A percentile compares a stretch with the other conserved stretches of the same genome.
Conservation (phyloP, 176 grass and related monocot genomes). For the Triticum aestivum region DNA sequence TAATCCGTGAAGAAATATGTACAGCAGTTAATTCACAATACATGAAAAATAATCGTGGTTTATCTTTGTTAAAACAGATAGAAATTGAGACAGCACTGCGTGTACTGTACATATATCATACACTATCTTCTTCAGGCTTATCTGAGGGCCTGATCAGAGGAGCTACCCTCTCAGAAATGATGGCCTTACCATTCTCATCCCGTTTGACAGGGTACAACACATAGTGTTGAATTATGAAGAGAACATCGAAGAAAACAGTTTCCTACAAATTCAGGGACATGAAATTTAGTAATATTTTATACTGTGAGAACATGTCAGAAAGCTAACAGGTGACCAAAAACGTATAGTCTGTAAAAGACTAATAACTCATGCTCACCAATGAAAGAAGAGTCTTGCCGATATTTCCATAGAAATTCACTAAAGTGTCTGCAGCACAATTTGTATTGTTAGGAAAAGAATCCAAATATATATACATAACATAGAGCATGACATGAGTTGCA, state of each 20-base stretch:
- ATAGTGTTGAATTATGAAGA: slow-evolving; percentile 97
- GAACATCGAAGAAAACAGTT: slow-evolving; percentile 71
- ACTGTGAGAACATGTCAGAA: background rate
- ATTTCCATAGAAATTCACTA: slow-evolving; percentile 95
- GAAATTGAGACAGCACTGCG: background rate
- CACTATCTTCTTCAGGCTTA: slow-evolving; percentile 73
- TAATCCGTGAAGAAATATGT: slow-evolving; percentile 2
- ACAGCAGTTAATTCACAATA: slow-evolving; percentile 25
- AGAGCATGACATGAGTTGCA: background rate
- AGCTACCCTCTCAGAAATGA: slow-evolving; percentile 57
- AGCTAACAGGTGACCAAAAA: background rate
- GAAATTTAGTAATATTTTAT: slow-evolving; percentile 22
- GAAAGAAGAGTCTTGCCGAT: slow-evolving; percentile 95
- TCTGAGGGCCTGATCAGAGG: slow-evolving; percentile 64
- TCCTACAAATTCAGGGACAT: slow-evolving; percentile 59
- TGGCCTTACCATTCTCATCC: slow-evolving; percentile 52
- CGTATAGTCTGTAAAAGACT: background rate
- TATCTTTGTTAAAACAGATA: slow-evolving; percentile 21
- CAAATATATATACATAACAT: background rate
- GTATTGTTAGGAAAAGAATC: slow-evolving; percentile 25
- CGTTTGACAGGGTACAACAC: slow-evolving; percentile 71
- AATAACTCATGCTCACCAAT: slow-evolving; percentile 54
- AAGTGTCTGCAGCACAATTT: slow-evolving; percentile 60
- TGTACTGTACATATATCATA: slow-evolving; percentile 44
- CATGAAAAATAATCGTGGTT: background rate